These are phyloP conservation scores for Candida pseudoglaebosa DNA, from an alignment of 805 yeast species.

Conservation along the genomic window DNA sequence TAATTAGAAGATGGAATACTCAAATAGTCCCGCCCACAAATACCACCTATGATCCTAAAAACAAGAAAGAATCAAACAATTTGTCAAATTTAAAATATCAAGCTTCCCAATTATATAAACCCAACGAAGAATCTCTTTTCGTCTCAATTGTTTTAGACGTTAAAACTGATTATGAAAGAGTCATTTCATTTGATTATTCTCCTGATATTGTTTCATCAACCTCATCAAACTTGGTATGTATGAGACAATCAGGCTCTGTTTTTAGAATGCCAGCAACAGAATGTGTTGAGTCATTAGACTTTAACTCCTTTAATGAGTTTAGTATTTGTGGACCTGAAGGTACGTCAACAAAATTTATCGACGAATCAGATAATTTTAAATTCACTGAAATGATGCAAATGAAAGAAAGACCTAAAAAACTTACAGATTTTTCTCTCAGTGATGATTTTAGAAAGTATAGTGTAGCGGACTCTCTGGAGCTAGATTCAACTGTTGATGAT, in stretches of 20 bases:
- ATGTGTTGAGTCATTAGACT: conserved; percentile 56
- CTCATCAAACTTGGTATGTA: conserved; percentile 69
- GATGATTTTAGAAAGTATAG: conserved; percentile 15
- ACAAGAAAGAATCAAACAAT: conserved; percentile 2
- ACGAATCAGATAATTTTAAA: conserved; percentile 17
- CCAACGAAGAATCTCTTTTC: conserved; percentile 56
- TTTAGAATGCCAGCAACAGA: conserved; percentile 74
- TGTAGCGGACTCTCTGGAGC: conserved; percentile 14
- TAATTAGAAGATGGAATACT: conserved; percentile 76
- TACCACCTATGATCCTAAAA: not conserved
- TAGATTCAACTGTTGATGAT: conserved; percentile 12
- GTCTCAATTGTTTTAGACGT: conserved; percentile 74
- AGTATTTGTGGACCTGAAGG: conserved; percentile 59
- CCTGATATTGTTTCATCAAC: conserved; percentile 47
- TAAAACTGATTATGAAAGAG: conserved; percentile 73
- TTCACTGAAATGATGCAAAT: conserved; percentile 8
- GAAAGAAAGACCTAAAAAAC: conserved; percentile 11
- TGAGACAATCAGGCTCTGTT: conserved; percentile 87
- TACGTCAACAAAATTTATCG: conserved; percentile 41
- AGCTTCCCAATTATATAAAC: conserved; percentile 32
- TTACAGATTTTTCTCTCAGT: conserved; percentile 6
- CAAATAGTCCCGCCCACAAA: conserved; percentile 48
- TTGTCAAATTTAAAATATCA: conserved; percentile 26
- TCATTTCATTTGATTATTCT: conserved; percentile 82
- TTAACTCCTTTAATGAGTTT: conserved; percentile 68